Evolutionary conservation across 148 eudicot genomes (phyloP), one percentile per base, ranked within the genome.

Genomic region (Camellia granthamiana): DNA sequence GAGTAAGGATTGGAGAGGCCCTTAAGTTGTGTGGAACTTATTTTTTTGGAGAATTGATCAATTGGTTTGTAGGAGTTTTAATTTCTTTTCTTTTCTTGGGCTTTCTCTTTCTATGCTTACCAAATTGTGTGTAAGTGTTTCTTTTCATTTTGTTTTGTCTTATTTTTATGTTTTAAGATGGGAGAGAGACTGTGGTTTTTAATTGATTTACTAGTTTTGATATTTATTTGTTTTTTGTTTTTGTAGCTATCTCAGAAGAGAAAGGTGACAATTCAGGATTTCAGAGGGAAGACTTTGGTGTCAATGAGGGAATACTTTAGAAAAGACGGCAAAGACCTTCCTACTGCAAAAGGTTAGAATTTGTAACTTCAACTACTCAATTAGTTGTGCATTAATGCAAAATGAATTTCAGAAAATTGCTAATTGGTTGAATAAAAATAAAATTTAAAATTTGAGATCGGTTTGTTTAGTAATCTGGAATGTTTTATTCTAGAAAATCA

Each of bases 271-370:
- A 58, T 93, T 71, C 88, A 92, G 69, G 95, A 96, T 60, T 96
- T 93, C 74, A 91, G 77, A 82, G 99, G 99, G 71, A 96, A 83
- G 84, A 92, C 93, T 16, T 86, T 92, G 87, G 91, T 96, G 77
- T 96, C 99, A 14, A 89, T 96, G 3, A 87, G 99, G 88, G 99
- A 96, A 84, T 96, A 86, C 84, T 96, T 91, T 78, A 78, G 86
- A 68, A 96, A 81, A 77, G 99, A 91, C 75, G 97, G 97, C 65
- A 96, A 93, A 81, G 90, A 86, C 81, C 89, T 90, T 81, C 99
- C 99, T 73, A 83, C 94, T 47, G 78, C 94, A 47, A 96, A 93
- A 91, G 99, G 99, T 96, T 89, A 68, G 47, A 43, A 13, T 68
- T 9, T 52, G 18, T 1, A 10, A 41, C 47, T 38, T 56, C 10